Evolutionary conservation across 305 asterid species (phyloP).

Genomic region (Solanum hybrid): DNA sequence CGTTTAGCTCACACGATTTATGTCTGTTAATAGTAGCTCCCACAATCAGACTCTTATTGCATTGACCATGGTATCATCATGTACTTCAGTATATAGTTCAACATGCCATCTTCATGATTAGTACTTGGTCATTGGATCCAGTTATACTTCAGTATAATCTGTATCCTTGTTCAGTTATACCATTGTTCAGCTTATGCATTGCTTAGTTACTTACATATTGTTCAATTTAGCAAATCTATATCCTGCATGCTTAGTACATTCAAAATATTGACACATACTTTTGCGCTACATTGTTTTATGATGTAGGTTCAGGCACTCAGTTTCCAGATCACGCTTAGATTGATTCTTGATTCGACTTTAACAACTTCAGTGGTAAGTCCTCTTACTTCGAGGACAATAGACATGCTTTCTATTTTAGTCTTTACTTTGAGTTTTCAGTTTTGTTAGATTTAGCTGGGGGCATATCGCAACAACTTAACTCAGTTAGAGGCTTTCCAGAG

Average conservation of each 20-base stretch:
- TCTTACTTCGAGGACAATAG: background rate
- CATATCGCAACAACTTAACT: background rate
- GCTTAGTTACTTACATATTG: background rate
- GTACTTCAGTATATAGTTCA: too few species aligned
- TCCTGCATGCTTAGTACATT: background rate
- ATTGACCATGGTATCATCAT: background rate
- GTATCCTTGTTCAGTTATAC: background rate
- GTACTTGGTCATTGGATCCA: background rate
- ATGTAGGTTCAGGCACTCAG: background rate
- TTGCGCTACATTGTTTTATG: background rate
- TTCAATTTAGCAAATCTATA: background rate
- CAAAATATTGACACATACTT: background rate
- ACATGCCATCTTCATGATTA: background rate
- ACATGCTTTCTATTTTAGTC: background rate
- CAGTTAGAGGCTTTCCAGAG: background rate
- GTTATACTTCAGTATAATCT: background rate
- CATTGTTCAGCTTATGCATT: background rate
- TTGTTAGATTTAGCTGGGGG: background rate
- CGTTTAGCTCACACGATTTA: background rate
- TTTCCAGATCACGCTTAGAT: background rate
- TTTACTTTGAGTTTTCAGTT: background rate
- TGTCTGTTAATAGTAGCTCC: background rate
- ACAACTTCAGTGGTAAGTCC: background rate
- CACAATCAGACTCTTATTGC: background rate
- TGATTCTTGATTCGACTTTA: background rate